Conservation (phyloP, 768 basidiomycete species). For the Wakefieldia striispora region DNA sequence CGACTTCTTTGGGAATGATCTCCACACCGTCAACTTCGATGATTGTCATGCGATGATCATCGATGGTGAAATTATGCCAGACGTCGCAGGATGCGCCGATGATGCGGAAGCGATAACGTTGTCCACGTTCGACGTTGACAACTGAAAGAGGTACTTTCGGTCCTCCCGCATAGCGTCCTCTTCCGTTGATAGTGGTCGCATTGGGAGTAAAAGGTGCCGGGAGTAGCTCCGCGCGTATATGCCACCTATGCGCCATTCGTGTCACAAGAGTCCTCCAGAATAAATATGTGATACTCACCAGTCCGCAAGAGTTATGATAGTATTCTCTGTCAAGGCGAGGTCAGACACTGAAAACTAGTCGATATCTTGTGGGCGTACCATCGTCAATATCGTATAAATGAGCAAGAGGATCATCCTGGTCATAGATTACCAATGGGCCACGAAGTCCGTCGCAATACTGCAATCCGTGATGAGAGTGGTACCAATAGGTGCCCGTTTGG, state of each 20-base stretch:
- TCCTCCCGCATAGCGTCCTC: conserved; percentile 37
- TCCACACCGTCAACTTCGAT: conserved; percentile 45
- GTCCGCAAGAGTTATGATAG: conserved; percentile 43
- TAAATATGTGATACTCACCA: conserved; percentile 32
- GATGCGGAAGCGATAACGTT: conserved; percentile 41
- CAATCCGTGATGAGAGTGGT: conserved; percentile 40
- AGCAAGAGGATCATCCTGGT: conserved; percentile 42
- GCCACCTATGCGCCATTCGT: conserved; percentile 23
- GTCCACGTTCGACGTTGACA: conserved; percentile 37
- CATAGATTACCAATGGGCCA: conserved; percentile 45
- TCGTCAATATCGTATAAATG: conserved; percentile 47
- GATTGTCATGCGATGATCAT: conserved; percentile 37
- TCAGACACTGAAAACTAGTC: not conserved
- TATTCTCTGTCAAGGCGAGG: conserved; percentile 30
- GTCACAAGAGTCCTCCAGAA: not conserved
- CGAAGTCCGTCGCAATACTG: conserved; percentile 45
- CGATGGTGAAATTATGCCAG: conserved; percentile 34
- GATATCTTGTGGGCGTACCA: conserved; percentile 27
- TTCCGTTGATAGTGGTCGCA: conserved; percentile 46
- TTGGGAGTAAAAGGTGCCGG: conserved; percentile 29
- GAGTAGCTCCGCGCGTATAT: conserved; percentile 20
- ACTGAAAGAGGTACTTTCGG: conserved; percentile 36
- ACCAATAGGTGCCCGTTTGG: conserved; percentile 50
- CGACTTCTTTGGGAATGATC: conserved; percentile 34
- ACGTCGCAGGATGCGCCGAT: conserved; percentile 35